Evolutionary conservation across 2,329 filamentous ascomycete species (phyloP).

Genomic region (Cladorrhinum sp.): DNA sequence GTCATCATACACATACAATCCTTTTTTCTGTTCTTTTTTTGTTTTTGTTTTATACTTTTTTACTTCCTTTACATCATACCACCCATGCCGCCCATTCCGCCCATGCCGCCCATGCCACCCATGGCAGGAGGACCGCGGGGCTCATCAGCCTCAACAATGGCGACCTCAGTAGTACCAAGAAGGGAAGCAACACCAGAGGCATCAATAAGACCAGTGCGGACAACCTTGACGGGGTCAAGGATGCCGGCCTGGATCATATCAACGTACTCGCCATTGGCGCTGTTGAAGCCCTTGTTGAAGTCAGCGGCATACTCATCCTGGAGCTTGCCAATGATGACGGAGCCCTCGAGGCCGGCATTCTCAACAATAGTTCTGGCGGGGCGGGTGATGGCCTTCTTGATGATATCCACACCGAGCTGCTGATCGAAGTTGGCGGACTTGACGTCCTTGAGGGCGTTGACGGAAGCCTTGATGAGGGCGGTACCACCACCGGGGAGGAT

Average conservation of each 20-base stretch:
- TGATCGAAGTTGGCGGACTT: constrained; percentile 97
- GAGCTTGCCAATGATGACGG: constrained; percentile 95
- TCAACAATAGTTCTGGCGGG: constrained; percentile 94
- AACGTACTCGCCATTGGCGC: constrained; percentile 93
- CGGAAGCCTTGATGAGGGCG: constrained; percentile 93
- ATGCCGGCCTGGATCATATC: constrained; percentile 98
- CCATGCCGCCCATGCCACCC: constrained; percentile 57
- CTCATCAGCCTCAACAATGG: constrained; percentile 96
- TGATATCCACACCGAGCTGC: constrained; percentile 94
- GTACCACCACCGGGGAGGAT: constrained; percentile 98
- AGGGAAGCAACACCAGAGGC: constrained; percentile 95
- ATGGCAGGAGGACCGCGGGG: constrained; percentile 68
- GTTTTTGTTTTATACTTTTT: constrained; percentile 17
- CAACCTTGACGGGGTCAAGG: constrained; percentile 98
- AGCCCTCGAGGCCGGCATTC: constrained; percentile 94
- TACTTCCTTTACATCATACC: constrained; percentile 57
- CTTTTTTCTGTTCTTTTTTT: constrained; percentile 20
- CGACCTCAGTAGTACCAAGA: constrained; percentile 95
- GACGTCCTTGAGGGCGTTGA: constrained; percentile 77
- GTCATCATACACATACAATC: constrained; percentile 22
- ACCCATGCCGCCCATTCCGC: constrained; percentile 62
- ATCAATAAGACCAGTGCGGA: constrained; percentile 91
- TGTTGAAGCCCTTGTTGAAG: constrained; percentile 99
- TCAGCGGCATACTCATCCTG: constrained; percentile 86
- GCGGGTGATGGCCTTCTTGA: constrained; percentile 96